A percentile compares a stretch with the other conserved stretches of the same genome.
These are phyloP conservation scores for Xylariomycetidae sp. DNA, from an alignment of 2,329 filamentous ascomycete genomes.

Conservation along the genomic window DNA sequence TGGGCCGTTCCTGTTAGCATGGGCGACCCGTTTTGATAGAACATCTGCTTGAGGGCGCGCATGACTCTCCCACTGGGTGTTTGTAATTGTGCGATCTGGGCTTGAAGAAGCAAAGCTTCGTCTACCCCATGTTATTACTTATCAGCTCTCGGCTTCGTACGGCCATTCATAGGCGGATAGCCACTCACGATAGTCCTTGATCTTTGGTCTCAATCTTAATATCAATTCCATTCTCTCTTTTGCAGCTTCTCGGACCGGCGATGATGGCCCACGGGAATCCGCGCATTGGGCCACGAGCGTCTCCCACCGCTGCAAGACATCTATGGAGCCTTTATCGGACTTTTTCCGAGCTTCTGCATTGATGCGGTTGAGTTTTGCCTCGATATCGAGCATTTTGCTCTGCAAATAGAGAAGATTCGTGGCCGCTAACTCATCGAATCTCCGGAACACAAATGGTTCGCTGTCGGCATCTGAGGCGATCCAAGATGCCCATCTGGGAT, in stretches of 20 bases:
- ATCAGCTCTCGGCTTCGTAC: no score
- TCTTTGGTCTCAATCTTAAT: background rate
- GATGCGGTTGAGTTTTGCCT: constrained; percentile 1
- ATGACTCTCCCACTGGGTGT: constrained; percentile 1
- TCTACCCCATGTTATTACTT: constrained; percentile 1
- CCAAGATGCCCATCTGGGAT: constrained; percentile 5
- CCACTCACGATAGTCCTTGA: constrained; percentile 1
- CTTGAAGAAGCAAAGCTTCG: constrained; percentile 3
- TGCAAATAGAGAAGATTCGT: constrained; percentile 6
- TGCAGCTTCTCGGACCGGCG: no score
- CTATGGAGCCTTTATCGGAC: constrained; percentile 2
- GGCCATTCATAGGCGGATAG: background rate
- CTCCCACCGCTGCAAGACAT: constrained; percentile 3
- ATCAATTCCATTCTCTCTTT: background rate
- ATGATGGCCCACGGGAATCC: no score
- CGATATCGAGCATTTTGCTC: constrained; percentile 5
- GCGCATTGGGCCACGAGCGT: constrained; percentile 1
- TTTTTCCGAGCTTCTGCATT: constrained; percentile 1
- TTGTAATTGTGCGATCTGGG: constrained; percentile 1
- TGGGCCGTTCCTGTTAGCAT: constrained; percentile 1
- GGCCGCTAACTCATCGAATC: constrained; percentile 6
- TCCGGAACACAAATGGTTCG: constrained; percentile 7
- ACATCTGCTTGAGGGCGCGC: constrained; percentile 1
- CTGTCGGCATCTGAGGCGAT: constrained; percentile 5
- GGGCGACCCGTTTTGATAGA: constrained; percentile 1